A percentile compares a stretch with the other conserved stretches of the same genome.
phyloP scores from a whole-genome alignment of 2,329 filamentous ascomycete species.

The Boeremia lycopersici region DNA sequence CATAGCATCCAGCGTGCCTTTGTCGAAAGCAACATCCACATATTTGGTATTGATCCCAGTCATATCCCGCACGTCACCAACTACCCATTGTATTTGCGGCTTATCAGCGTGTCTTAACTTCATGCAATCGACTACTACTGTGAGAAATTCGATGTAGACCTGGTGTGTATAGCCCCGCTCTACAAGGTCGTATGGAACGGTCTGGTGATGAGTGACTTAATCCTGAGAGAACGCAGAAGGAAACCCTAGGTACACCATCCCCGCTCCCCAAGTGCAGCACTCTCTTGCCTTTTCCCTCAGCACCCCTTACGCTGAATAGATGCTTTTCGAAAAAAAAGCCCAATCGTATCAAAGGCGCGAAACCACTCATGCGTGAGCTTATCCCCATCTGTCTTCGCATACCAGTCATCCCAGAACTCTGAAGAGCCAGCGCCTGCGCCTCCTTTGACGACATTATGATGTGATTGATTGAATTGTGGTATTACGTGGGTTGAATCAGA shows the following conservation, averaged over 20 bases:
- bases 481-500: too few relatives aligned
- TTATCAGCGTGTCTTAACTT: slow-evolving; percentile 43
- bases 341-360: neutral
- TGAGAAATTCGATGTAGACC: slow-evolving; percentile 59
- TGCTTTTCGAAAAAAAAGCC: neutral
- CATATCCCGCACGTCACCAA: slow-evolving; percentile 61
- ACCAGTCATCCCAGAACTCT: neutral
- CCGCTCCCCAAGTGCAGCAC: neutral
- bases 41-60: slow-evolving; percentile 46
- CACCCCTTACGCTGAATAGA: neutral
- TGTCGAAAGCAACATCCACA: slow-evolving; percentile 64
- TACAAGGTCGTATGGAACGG: slow-evolving; percentile 5
- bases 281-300: neutral
- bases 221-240: neutral
- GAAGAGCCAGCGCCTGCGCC: neutral
- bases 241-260: neutral
- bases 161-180: slow-evolving; percentile 1
- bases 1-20: slow-evolving; percentile 63
- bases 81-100: slow-evolving; percentile 27
- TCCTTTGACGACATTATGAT: too few relatives aligned
- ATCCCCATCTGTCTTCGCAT: neutral
- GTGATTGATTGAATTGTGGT: too few relatives aligned
- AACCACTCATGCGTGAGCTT: neutral
- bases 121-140: slow-evolving; percentile 61
- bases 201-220: neutral